Percentiles rank a stretch among this genome's conserved stretches.
phyloP scores from a whole-genome alignment of 148 eudicot species.

The Polygonum maritimum region DNA sequence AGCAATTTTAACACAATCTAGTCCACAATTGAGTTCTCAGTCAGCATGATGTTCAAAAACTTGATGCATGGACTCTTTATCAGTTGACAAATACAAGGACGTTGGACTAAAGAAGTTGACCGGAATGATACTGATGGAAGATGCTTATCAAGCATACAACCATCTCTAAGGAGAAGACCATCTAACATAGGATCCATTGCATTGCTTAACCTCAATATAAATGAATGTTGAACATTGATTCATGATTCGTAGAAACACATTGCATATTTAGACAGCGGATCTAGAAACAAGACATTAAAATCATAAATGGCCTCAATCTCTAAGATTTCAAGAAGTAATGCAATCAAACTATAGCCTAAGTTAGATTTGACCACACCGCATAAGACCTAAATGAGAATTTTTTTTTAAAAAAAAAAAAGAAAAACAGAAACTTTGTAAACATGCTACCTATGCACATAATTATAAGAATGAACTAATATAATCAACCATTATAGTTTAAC shows the following conservation, averaged over 20 bases:
- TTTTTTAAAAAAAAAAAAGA: background rate
- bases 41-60: background rate
- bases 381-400: background rate
- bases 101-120: background rate
- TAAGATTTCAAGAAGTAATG: background rate
- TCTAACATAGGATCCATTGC: background rate
- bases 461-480: background rate
- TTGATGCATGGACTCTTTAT: background rate
- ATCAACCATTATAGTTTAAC: background rate
- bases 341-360: background rate
- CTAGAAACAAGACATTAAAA: background rate
- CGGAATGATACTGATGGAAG: background rate
- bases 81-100: background rate
- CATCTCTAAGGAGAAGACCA: background rate
- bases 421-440: background rate
- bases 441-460: background rate
- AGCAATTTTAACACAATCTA: background rate
- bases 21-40: background rate
- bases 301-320: background rate
- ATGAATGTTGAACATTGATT: background rate
- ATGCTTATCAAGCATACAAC: background rate
- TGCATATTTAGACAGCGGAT: background rate
- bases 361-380: background rate
- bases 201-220: background rate
- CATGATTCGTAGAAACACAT: background rate